Evolutionary conservation across 1,284 basidiomycete genomes (phyloP).

Genomic region (Exobasidium cylindrosporum): DNA sequence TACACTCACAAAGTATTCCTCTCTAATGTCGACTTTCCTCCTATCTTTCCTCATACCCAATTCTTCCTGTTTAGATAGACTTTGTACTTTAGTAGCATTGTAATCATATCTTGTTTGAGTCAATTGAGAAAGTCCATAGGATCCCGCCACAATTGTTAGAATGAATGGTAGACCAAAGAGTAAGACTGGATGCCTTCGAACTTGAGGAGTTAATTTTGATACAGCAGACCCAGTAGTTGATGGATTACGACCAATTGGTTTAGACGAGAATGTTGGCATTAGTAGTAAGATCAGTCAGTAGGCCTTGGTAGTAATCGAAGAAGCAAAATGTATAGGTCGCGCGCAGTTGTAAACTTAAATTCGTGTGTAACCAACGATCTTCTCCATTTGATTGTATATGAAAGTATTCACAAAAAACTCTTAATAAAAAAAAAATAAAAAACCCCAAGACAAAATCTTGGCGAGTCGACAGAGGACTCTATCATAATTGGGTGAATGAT

Average conservation of each 20-base stretch:
- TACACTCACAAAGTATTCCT: constrained; percentile 74
- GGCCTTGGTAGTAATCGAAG: too few relatives aligned
- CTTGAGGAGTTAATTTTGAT: not conserved
- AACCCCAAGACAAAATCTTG: too few relatives aligned
- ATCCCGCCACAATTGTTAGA: constrained; percentile 76
- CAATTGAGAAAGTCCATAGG: constrained; percentile 78
- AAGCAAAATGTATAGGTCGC: too few relatives aligned
- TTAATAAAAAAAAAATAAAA: too few relatives aligned
- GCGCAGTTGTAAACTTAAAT: too few relatives aligned
- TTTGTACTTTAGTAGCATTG: constrained; percentile 73
- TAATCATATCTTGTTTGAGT: constrained; percentile 89
- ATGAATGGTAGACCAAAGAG: constrained; percentile 84
- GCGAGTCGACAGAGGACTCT: too few relatives aligned
- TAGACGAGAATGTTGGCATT: constrained; percentile 36
- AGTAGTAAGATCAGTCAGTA: too few relatives aligned
- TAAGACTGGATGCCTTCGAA: constrained; percentile 58
- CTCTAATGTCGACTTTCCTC: constrained; percentile 84
- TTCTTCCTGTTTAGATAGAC: constrained; percentile 77
- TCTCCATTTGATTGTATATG: too few relatives aligned
- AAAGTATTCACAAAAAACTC: too few relatives aligned
- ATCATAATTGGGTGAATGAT: too few relatives aligned
- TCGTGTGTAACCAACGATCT: too few relatives aligned
- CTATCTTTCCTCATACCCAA: constrained; percentile 73
- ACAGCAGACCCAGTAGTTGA: constrained; percentile 7
- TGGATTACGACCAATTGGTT: constrained; percentile 26